These are phyloP conservation scores for Chloranthus sessilifolius DNA, from an alignment of 164 flowering plant genomes.

Conservation along the genomic window DNA sequence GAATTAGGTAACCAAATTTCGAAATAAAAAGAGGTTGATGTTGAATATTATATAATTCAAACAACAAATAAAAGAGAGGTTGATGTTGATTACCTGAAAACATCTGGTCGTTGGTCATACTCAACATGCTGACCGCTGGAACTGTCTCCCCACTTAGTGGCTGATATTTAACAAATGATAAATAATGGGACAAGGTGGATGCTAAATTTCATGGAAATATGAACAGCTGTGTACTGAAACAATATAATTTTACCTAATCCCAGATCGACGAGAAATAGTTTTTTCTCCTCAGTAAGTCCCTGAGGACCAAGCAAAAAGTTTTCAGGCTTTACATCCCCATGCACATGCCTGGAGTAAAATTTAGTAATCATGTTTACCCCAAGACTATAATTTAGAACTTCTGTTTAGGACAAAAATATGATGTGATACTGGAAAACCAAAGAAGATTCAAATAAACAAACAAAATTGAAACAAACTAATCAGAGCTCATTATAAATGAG, in stretches of 20 bases:
- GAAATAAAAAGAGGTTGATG: too few relatives aligned
- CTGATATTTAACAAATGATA: slow-evolving; percentile 28
- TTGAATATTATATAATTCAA: too few relatives aligned
- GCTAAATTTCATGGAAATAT: not conserved
- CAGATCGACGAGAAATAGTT: slow-evolving; percentile 85
- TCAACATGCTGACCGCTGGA: slow-evolving; percentile 77
- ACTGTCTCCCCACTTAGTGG: slow-evolving; percentile 78
- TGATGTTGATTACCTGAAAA: slow-evolving; percentile 89
- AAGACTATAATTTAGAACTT: not conserved
- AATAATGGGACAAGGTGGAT: not conserved
- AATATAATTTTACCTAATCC: slow-evolving; percentile 64
- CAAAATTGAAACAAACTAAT: not conserved
- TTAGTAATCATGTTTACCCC: not conserved
- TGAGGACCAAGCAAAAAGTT: slow-evolving; percentile 91
- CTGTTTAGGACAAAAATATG: not conserved
- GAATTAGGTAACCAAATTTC: too few relatives aligned
- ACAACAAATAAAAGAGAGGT: too few relatives aligned
- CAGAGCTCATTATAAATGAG: too few relatives aligned
- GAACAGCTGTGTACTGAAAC: not conserved
- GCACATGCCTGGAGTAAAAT: slow-evolving; percentile 57
- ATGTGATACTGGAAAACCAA: not conserved
- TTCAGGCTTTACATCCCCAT: slow-evolving; percentile 98
- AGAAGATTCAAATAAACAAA: not conserved
- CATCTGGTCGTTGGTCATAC: slow-evolving; percentile 95
- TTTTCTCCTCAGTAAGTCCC: slow-evolving; percentile 85